phyloP scores from a whole-genome alignment of 768 basidiomycete genomes.

The Boletus tylopilopsis region DNA sequence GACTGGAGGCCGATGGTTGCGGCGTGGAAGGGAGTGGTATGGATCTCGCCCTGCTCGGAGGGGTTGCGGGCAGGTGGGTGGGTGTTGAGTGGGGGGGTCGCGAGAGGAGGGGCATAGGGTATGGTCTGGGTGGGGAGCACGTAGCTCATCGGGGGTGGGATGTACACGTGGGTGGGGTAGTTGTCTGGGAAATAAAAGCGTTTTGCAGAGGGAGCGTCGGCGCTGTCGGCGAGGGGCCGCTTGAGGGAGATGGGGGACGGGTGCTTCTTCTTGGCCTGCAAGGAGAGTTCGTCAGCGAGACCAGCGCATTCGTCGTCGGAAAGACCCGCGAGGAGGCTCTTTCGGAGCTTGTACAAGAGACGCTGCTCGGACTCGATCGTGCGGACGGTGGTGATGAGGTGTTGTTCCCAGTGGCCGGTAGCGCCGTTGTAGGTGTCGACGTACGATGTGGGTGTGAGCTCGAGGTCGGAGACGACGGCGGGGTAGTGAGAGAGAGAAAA shows the following conservation, averaged over 20 bases:
- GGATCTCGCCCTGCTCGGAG: slow-evolving; percentile 15
- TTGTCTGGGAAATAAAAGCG: slow-evolving; percentile 26
- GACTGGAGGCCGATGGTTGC: slow-evolving; percentile 16
- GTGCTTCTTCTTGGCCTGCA: slow-evolving; percentile 36
- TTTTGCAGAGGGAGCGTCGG: slow-evolving; percentile 27
- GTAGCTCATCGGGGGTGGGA: slow-evolving; percentile 26
- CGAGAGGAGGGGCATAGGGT: slow-evolving; percentile 22
- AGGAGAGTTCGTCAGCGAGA: slow-evolving; percentile 51
- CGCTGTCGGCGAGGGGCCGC: slow-evolving; percentile 21
- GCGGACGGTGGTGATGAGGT: slow-evolving; percentile 55
- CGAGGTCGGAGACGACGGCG: slow-evolving; percentile 52
- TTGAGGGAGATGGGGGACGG: slow-evolving; percentile 15
- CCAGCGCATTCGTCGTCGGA: slow-evolving; percentile 54
- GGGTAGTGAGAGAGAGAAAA: slow-evolving; percentile 56
- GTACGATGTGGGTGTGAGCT: slow-evolving; percentile 48
- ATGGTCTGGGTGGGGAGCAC: slow-evolving; percentile 27
- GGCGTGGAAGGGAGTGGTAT: slow-evolving; percentile 16
- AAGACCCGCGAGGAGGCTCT: slow-evolving; percentile 55
- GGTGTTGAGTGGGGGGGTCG: slow-evolving; percentile 14
- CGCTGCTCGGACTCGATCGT: slow-evolving; percentile 57
- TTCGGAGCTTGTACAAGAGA: slow-evolving; percentile 57
- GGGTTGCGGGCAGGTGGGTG: slow-evolving; percentile 12
- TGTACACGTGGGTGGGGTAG: slow-evolving; percentile 29
- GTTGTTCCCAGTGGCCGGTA: slow-evolving; percentile 65
- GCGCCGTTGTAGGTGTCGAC: slow-evolving; percentile 56